A percentile compares a stretch with the other conserved stretches of the same genome.
Conservation (phyloP, 2,329 filamentous ascomycete species). For the Cordyceps militaris region DNA sequence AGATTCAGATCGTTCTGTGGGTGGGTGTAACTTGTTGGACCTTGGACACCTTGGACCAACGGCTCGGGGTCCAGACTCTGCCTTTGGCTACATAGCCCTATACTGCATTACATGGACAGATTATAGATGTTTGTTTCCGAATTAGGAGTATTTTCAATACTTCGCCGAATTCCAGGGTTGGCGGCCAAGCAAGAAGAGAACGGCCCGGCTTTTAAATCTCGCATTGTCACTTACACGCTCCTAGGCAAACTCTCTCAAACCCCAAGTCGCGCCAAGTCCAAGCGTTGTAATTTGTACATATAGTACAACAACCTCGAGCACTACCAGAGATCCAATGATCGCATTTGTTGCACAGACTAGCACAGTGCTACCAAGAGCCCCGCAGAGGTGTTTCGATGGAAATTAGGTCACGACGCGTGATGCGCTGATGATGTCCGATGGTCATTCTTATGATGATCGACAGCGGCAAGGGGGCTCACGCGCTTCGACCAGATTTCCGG, state of each 20-base stretch:
- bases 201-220: neutral
- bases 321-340: neutral
- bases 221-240: neutral
- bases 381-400: neutral
- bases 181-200: neutral
- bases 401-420: neutral
- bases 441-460: slow-evolving; percentile 1
- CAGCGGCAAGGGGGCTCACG: neutral
- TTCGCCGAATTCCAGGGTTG: neutral
- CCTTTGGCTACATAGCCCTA: neutral
- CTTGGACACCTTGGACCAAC: too few relatives aligned
- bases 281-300: neutral
- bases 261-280: neutral
- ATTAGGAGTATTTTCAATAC: neutral
- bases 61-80: too few relatives aligned
- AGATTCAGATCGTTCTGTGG: too few relatives aligned
- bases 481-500: neutral
- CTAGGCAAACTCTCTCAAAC: slow-evolving; percentile 4
- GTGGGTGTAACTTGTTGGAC: too few relatives aligned
- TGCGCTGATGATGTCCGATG: neutral
- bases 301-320: neutral
- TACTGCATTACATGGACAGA: neutral
- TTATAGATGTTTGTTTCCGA: neutral
- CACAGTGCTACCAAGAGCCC: neutral
- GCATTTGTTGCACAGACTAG: neutral